phyloP scores from a whole-genome alignment of 2,329 filamentous ascomycete genomes.

The Sordariomycetes sp. region DNA sequence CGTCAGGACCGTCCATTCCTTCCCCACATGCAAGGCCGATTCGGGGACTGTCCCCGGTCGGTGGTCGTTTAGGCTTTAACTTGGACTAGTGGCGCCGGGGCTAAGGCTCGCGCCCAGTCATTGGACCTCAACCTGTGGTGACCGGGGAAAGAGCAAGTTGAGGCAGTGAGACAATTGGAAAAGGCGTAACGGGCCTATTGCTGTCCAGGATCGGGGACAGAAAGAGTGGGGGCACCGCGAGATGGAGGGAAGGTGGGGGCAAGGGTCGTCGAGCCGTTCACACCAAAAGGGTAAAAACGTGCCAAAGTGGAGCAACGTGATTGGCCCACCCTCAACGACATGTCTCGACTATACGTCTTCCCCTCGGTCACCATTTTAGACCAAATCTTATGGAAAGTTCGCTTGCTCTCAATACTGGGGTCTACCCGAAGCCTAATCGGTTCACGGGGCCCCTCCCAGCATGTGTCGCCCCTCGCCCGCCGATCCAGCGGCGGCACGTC shows the following conservation, averaged over 20 bases:
- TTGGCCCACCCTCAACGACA: not conserved
- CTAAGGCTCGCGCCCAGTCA: not conserved
- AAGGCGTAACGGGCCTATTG: not conserved
- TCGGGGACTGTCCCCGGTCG: not conserved
- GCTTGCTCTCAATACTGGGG: no score
- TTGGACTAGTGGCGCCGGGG: not conserved
- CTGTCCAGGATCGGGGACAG: not conserved
- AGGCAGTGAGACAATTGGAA: not conserved
- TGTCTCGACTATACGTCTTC: not conserved
- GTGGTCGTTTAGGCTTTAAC: not conserved
- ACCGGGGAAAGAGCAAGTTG: not conserved
- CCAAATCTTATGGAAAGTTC: not conserved
- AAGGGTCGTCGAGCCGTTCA: not conserved
- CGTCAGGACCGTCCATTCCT: not conserved
- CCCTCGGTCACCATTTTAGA: slow-evolving; percentile 4
- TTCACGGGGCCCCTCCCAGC: not conserved
- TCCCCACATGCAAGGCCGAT: not conserved
- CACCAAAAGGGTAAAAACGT: slow-evolving; percentile 4
- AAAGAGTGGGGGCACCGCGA: not conserved
- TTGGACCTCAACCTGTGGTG: not conserved
- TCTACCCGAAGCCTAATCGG: not conserved
- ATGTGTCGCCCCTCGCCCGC: not conserved
- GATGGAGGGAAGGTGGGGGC: not conserved
- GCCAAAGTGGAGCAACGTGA: not conserved
- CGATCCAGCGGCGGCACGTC: not conserved